A percentile compares a stretch with the other conserved stretches of the same genome.
Evolutionary conservation across 2,329 filamentous ascomycete species (phyloP).

Genomic region (Cadophora luteo-olivacea): DNA sequence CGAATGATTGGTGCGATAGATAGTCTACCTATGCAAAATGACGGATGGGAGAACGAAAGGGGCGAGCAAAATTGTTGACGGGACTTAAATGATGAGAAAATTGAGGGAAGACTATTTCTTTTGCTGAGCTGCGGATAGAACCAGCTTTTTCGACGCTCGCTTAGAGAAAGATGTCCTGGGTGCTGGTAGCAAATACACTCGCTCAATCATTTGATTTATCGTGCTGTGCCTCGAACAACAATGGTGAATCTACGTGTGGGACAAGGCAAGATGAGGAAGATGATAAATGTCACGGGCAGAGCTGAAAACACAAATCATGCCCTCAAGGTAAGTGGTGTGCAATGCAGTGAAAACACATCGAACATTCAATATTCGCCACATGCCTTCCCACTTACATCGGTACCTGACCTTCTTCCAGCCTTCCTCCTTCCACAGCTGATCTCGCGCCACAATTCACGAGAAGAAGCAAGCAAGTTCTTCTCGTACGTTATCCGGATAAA

Average conservation of each 20-base stretch:
- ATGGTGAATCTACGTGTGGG: background rate
- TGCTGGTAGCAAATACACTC: conserved; percentile 4
- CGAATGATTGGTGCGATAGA: background rate
- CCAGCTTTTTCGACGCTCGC: background rate
- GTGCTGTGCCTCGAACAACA: no score
- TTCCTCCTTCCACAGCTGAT: background rate
- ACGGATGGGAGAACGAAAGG: background rate
- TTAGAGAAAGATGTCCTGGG: background rate
- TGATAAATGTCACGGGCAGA: background rate
- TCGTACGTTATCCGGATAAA: background rate
- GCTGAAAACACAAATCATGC: background rate
- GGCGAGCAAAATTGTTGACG: conserved; percentile 4
- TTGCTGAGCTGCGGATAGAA: background rate
- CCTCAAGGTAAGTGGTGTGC: background rate
- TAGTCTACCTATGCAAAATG: background rate
- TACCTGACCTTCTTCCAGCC: no score
- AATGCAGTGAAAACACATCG: background rate
- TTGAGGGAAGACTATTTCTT: background rate
- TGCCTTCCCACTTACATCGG: background rate
- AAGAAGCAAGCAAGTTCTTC: background rate
- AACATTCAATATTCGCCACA: background rate
- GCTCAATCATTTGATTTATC: background rate
- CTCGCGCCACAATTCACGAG: background rate
- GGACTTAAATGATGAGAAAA: background rate
- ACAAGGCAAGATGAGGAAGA: no score